Evolutionary conservation across 331 rosid genomes (phyloP), one percentile per base, ranked within the genome.

Genomic region (Phaseolus coccineus): DNA sequence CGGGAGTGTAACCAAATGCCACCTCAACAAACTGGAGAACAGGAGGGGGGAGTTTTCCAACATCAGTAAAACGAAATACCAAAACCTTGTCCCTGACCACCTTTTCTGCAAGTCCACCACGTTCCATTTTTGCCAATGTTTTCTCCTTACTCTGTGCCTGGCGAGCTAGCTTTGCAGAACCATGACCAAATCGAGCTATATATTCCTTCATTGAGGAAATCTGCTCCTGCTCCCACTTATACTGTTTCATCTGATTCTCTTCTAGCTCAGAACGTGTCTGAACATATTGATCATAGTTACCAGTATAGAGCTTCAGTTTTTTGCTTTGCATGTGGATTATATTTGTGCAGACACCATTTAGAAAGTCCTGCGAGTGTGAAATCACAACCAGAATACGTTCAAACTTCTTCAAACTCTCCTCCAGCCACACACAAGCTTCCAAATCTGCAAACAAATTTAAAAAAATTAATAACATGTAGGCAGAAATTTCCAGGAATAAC

Each of bases 371-470:
- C 46, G 97, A 92, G 84, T 92, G 97, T 52, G 97, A 92, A 67
- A 92, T 71, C 77, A 92, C 97, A 28, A 92, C 97, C 71, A 92
- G 83, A 68, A 92, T 92, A 7, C 97, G 94, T 8, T 90, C 97
- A 84, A 92, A 90, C 3, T 88, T 92, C 89, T 92, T 92, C 84
- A 92, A 80, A 52, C 56, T 92, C 78, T 92, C 97, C 81, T 92
- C 97, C 63, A 92, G 85, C 97, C 97, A 92, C 44, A 92, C 96
- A 89, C 97, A 92, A 52, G 97, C 97, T 83, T 92, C 97, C 30
- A 92, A 86, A 85, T 92, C 97, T 92, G 92, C 50, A 63, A 61
- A 57, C 82, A 77, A 3, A 56, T 3, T 3, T 8, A 51, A 76
- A 56, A 8, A 59, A 2, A 42, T 30, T 48, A 31, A 52, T 35